These are phyloP conservation scores for Aspergillus cejpii DNA, from an alignment of 2,329 filamentous ascomycete species.

Conservation along the genomic window DNA sequence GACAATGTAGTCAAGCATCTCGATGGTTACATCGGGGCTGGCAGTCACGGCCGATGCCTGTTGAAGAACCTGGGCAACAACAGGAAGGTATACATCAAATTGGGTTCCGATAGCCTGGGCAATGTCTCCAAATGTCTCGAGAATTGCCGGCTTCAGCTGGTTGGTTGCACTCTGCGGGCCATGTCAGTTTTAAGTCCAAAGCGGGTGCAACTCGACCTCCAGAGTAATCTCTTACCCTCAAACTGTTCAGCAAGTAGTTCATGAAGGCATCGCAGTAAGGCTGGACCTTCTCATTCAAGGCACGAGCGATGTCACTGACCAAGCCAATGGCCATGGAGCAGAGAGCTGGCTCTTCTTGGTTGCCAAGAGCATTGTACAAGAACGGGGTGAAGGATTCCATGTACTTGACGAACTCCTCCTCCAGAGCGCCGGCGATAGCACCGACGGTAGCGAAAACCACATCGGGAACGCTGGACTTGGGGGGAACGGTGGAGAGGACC, in stretches of 20 bases:
- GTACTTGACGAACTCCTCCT: constrained; percentile 91
- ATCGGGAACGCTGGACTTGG: constrained; percentile 91
- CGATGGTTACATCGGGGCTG: constrained; percentile 72
- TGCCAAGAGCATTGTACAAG: constrained; percentile 87
- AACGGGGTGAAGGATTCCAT: constrained; percentile 93
- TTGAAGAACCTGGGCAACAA: constrained; percentile 89
- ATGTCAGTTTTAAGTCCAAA: constrained; percentile 31
- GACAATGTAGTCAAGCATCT: constrained; percentile 95
- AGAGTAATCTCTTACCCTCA: constrained; percentile 53
- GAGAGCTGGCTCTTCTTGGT: constrained; percentile 88
- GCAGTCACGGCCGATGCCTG: constrained; percentile 81
- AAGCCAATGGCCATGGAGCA: constrained; percentile 97
- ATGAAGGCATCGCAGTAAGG: constrained; percentile 97
- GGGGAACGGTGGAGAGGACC: constrained; percentile 66
- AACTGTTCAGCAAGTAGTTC: constrained; percentile 92
- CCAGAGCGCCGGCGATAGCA: constrained; percentile 81
- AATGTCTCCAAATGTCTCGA: constrained; percentile 97
- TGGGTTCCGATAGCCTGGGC: constrained; percentile 85
- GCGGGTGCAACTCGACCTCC: neutral
- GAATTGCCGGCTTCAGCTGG: constrained; percentile 95
- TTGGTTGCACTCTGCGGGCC: constrained; percentile 66
- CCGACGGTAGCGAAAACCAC: constrained; percentile 88
- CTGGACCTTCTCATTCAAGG: constrained; percentile 80
- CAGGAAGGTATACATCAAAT: constrained; percentile 86
- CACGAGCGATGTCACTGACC: constrained; percentile 91